Conservation (phyloP, 2,329 filamentous ascomycete species). For the Capronia americana region DNA sequence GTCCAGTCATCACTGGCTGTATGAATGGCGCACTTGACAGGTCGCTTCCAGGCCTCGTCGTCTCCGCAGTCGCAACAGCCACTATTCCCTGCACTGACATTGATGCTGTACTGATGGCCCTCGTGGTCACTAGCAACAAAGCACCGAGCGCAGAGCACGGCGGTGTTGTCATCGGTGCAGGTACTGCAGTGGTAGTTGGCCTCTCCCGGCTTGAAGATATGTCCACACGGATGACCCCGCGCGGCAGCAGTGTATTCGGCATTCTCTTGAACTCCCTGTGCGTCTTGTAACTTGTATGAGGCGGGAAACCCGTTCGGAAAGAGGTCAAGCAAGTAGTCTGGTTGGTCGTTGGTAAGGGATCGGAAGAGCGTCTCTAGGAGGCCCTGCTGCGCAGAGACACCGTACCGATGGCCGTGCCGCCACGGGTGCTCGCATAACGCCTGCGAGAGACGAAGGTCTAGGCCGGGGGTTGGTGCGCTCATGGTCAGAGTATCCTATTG, state of each 20-base stretch:
- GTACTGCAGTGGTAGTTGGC: slow-evolving; percentile 94
- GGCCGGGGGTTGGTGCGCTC: slow-evolving; percentile 55
- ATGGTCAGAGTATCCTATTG: slow-evolving; percentile 15
- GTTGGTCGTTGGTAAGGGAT: slow-evolving; percentile 77
- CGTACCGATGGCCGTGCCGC: slow-evolving; percentile 77
- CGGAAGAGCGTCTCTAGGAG: slow-evolving; percentile 83
- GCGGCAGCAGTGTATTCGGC: slow-evolving; percentile 94
- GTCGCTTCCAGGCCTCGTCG: slow-evolving; percentile 87
- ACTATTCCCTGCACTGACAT: slow-evolving; percentile 85
- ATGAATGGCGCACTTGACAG: slow-evolving; percentile 92
- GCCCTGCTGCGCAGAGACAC: slow-evolving; percentile 70
- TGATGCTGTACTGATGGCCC: slow-evolving; percentile 88
- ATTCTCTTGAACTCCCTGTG: slow-evolving; percentile 90
- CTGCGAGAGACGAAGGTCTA: slow-evolving; percentile 82
- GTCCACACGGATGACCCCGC: slow-evolving; percentile 90
- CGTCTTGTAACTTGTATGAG: slow-evolving; percentile 78
- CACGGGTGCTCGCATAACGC: slow-evolving; percentile 79
- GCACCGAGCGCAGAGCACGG: slow-evolving; percentile 90
- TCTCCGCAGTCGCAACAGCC: slow-evolving; percentile 98
- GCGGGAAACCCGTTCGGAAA: slow-evolving; percentile 77
- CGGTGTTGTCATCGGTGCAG: slow-evolving; percentile 92
- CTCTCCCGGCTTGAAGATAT: slow-evolving; percentile 95
- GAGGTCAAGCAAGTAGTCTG: slow-evolving; percentile 76
- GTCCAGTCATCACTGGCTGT: slow-evolving; percentile 67
- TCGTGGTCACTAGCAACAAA: slow-evolving; percentile 96